Evolutionary conservation across 1,284 basidiomycete genomes (phyloP).

Genomic region (Naganishia albida): DNA sequence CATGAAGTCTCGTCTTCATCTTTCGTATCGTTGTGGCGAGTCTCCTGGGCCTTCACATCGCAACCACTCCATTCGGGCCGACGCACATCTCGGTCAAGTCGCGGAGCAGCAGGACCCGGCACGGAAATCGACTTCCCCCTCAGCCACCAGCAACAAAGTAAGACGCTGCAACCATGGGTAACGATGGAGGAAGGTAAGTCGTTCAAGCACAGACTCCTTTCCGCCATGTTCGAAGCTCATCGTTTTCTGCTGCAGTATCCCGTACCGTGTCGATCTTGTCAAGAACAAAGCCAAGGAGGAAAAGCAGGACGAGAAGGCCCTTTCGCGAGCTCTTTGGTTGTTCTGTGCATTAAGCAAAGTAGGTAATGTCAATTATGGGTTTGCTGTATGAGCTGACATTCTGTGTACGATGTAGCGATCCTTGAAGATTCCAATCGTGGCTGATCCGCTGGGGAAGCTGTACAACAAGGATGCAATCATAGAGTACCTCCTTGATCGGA

Average conservation of each 20-base stretch:
- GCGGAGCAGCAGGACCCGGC: background rate
- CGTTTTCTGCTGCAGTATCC: constrained; percentile 36
- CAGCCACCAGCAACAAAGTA: background rate
- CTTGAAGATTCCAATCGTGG: constrained; percentile 81
- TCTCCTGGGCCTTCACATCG: too few species aligned
- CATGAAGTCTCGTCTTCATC: background rate
- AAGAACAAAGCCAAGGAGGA: constrained; percentile 61
- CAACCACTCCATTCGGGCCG: too few species aligned
- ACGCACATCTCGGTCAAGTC: background rate
- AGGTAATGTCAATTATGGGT: constrained; percentile 35
- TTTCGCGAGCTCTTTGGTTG: constrained; percentile 81
- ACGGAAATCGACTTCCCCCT: background rate
- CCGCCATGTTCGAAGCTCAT: background rate
- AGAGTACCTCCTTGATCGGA: constrained; percentile 78
- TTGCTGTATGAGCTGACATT: constrained; percentile 1
- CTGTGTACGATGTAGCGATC: constrained; percentile 60
- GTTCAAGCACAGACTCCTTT: background rate
- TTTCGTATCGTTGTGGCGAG: background rate
- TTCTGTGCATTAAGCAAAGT: constrained; percentile 92
- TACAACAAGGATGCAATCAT: constrained; percentile 92
- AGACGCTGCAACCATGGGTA: constrained; percentile 20
- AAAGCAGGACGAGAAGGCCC: constrained; percentile 80
- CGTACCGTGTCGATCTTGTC: constrained; percentile 54
- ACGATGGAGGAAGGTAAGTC: constrained; percentile 32
- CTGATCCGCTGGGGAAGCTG: constrained; percentile 83